phyloP scores from a whole-genome alignment of 495 filamentous ascomycete species.

The Corynascus novoguineensis region DNA sequence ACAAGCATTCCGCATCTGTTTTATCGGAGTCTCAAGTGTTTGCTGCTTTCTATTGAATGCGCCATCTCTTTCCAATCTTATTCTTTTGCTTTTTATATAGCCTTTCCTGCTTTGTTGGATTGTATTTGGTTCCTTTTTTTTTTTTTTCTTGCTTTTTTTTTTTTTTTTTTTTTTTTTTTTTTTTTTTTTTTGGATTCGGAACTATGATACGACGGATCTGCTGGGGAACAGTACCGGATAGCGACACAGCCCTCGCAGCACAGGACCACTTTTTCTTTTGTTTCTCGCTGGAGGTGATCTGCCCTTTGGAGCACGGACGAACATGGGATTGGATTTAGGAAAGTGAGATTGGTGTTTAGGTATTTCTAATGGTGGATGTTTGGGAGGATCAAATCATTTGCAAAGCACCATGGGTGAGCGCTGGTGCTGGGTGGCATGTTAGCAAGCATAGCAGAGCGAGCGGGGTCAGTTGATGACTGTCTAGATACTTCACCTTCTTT shows the following conservation, averaged over 20 bases:
- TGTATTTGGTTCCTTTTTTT: not conserved
- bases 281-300: not conserved
- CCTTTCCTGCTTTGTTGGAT: not conserved
- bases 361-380: slow-evolving; percentile 10
- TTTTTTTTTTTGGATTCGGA: not conserved
- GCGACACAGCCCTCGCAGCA: slow-evolving; percentile 1
- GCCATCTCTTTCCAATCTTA: not conserved
- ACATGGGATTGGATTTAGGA: not conserved
- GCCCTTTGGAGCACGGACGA: not conserved
- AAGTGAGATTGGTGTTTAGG: slow-evolving; percentile 6
- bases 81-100: no score
- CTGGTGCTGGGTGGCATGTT: not conserved
- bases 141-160: not conserved
- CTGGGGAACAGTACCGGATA: slow-evolving; percentile 6
- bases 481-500: not conserved
- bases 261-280: slow-evolving; percentile 11
- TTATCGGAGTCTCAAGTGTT: slow-evolving; percentile 13
- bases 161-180: not conserved
- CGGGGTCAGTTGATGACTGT: not conserved
- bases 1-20: slow-evolving; percentile 15
- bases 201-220: slow-evolving; percentile 7
- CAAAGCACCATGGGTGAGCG: not conserved
- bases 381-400: not conserved
- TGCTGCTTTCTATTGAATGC: no score
- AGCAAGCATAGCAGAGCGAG: not conserved